Conservation (phyloP, 2,329 filamentous ascomycete species). For the Talaromyces islandicus region DNA sequence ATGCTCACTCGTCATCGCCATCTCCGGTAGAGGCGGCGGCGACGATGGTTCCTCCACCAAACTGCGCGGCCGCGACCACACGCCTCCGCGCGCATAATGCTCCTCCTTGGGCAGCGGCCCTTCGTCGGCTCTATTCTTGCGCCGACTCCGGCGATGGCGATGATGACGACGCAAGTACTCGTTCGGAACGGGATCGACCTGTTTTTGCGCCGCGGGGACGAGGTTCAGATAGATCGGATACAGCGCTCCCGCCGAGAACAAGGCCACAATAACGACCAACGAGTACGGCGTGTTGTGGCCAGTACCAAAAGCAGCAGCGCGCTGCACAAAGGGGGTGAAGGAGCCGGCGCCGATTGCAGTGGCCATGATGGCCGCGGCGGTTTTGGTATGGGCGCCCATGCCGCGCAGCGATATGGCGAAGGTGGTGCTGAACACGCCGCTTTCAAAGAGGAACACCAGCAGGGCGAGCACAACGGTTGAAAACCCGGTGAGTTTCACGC, state of each 20-base stretch:
- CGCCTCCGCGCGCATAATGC: constrained; percentile 10
- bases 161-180: constrained; percentile 5
- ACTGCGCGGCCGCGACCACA: constrained; percentile 13
- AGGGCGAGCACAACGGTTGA: constrained; percentile 44
- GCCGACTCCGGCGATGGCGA: not conserved
- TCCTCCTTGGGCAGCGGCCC: not conserved
- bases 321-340: constrained; percentile 51
- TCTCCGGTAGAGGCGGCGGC: not conserved
- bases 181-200: constrained; percentile 45
- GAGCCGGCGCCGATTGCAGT: constrained; percentile 50
- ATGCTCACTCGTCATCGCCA: not conserved
- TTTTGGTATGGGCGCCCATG: constrained; percentile 53
- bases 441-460: constrained; percentile 55
- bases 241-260: constrained; percentile 45
- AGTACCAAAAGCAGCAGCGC: constrained; percentile 36
- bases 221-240: constrained; percentile 52
- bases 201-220: constrained; percentile 40
- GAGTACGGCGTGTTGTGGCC: constrained; percentile 38
- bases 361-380: constrained; percentile 49
- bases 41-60: constrained; percentile 7
- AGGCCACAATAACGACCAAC: constrained; percentile 48
- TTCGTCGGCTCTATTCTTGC: constrained; percentile 4
- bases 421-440: constrained; percentile 54
- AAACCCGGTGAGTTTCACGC: constrained; percentile 43
- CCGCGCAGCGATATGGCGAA: constrained; percentile 55